phyloP scores from a whole-genome alignment of 2,329 filamentous ascomycete genomes.

The Monosporascus sp. region DNA sequence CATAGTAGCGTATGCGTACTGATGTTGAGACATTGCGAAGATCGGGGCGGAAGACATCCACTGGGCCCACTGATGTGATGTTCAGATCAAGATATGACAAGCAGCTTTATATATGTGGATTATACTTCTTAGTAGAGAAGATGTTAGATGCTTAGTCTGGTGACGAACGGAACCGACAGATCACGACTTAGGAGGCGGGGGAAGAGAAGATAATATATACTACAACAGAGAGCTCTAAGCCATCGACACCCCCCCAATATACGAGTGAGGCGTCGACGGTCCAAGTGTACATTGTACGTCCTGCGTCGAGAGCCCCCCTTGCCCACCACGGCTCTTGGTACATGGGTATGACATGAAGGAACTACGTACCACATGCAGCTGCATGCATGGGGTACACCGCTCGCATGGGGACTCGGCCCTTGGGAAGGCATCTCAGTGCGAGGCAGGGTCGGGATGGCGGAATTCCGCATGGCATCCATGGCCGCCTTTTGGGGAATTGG shows the following conservation, averaged over 20 bases:
- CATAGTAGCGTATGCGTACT: conserved; percentile 34
- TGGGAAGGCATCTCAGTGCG: neutral
- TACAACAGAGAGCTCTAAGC: neutral
- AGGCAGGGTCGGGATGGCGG: neutral
- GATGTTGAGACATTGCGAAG: conserved; percentile 39
- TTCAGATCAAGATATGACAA: neutral
- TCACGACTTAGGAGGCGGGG: neutral
- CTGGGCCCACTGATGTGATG: conserved; percentile 2
- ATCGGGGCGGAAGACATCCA: conserved; percentile 21
- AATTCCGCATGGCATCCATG: neutral
- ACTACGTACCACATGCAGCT: neutral
- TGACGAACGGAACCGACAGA: neutral
- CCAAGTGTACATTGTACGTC: neutral
- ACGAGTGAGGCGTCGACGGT: neutral
- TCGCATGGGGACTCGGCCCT: no score
- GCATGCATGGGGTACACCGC: neutral
- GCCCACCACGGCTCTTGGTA: neutral
- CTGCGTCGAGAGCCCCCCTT: neutral
- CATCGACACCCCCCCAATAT: neutral
- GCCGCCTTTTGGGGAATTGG: neutral
- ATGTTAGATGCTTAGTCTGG: conserved; percentile 1
- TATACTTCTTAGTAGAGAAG: neutral
- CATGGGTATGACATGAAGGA: neutral
- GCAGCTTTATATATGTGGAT: neutral
- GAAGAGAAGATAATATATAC: neutral